Base-by-base conservation (phyloP, 768 basidiomycete species). In the Mycena amicta region DNA sequence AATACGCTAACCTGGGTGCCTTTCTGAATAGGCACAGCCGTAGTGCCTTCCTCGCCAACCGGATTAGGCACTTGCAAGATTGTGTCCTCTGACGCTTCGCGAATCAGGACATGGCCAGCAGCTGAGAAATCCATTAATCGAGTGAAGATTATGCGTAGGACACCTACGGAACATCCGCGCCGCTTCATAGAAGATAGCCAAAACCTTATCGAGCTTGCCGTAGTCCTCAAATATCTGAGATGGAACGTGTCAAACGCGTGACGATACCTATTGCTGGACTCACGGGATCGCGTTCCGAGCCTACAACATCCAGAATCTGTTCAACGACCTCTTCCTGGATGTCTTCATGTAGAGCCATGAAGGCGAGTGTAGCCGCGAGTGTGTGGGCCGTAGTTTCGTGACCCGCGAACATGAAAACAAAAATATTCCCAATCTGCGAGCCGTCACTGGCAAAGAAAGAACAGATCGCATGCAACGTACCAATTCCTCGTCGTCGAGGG, bases 351-450 rank as follows among this genome's bases (percentile, higher is more conserved):
- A 80, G 50, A 2, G 78, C 73, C 15, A 85, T 68, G 62, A 78
- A 75, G 0, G 73, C 81, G 15, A 84, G 64, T 0, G 79, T 77
- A 8, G 77, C 82, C 2, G 80, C 75, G 1, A 84, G 71, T 0
- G 76, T 74, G 57, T 79, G 74, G 2, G 83, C 81, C 1, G 82
- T 82, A 4, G 80, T 84, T 69, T 83, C 84, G 67, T 85, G 82
- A n/a, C 86, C 85, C 49, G 84, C 83, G 39, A 86, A 78, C 15
- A 87, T 70, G 66, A 82, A 71, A 16, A 77, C 64, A 58, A 76
- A 84, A 3, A 82, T 65, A 50, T 83, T 85, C 6, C 82, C 83
- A 47, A 83, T 80, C 82, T 82, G 28, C 4, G 5, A 50, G n/a
- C n/a, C 57, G 31, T 46, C 12, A 26, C 2, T 50, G 37, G 25